These are phyloP conservation scores for Trebouxia sp. DNA, from an alignment of 139 green algal species.

Conservation along the genomic window DNA sequence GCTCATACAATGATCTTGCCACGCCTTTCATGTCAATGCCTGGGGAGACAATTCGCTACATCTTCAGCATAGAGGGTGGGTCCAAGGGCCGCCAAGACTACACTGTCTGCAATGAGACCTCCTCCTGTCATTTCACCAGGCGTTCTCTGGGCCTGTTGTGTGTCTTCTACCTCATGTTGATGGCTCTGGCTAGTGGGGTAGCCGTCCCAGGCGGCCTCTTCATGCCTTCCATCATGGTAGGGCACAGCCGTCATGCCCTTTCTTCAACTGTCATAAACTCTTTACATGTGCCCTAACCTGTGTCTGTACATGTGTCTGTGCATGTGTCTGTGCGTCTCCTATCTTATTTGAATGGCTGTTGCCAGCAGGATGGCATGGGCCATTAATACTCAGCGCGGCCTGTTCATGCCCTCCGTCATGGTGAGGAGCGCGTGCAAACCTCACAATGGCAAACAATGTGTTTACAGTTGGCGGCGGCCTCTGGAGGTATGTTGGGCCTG, in stretches of 20 bases:
- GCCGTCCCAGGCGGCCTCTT: slow-evolving; percentile 90
- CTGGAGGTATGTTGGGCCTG: no score
- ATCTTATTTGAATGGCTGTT: no score
- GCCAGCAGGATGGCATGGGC: no score
- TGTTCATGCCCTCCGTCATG: no score
- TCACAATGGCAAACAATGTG: no score
- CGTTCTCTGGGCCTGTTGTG: slow-evolving; percentile 59
- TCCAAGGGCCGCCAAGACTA: slow-evolving; percentile 6
- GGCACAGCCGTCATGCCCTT: slow-evolving; percentile 21
- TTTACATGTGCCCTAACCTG: not conserved
- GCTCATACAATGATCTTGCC: slow-evolving; percentile 86
- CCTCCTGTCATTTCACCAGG: slow-evolving; percentile 62
- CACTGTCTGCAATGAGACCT: slow-evolving; percentile 17
- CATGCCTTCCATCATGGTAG: slow-evolving; percentile 86
- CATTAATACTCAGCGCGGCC: no score
- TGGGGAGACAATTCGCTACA: slow-evolving; percentile 71
- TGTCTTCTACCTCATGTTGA: slow-evolving; percentile 74
- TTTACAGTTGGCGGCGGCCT: no score
- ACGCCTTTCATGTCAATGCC: slow-evolving; percentile 75
- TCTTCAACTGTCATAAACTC: not conserved
- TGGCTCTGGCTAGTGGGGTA: slow-evolving; percentile 70
- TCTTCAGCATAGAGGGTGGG: slow-evolving; percentile 59
- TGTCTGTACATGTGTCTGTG: no score
- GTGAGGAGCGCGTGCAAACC: no score
- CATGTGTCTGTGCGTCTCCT: no score